Conservation (phyloP, 2,329 filamentous ascomycete genomes). For the Phaeosphaeria sp. region DNA sequence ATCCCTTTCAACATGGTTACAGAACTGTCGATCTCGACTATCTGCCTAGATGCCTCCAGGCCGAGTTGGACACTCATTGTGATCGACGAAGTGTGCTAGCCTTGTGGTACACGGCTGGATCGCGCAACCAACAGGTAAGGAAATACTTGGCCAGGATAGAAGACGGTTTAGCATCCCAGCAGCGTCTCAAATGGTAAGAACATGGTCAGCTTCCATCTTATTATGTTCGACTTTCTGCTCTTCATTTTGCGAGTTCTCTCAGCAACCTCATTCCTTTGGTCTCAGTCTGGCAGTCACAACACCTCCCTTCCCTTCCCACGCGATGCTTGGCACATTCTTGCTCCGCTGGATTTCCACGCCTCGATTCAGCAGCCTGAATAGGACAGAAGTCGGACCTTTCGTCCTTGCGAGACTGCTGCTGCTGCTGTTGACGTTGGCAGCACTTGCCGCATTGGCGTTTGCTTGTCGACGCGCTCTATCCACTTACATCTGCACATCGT, state of each 20-base stretch:
- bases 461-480: conserved; percentile 20
- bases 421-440: conserved; percentile 20
- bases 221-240: background rate
- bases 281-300: conserved; percentile 11
- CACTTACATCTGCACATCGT: conserved; percentile 6
- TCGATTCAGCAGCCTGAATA: background rate
- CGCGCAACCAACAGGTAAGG: conserved; percentile 5
- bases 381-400: conserved; percentile 14
- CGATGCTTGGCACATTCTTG: conserved; percentile 18
- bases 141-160: background rate
- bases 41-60: background rate
- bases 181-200: background rate
- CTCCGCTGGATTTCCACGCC: background rate
- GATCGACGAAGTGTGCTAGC: conserved; percentile 1
- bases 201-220: background rate
- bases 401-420: conserved; percentile 14
- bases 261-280: conserved; percentile 18
- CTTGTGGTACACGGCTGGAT: conserved; percentile 4
- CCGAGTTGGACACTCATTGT: background rate
- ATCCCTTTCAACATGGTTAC: background rate
- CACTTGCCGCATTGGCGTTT: conserved; percentile 31
- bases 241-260: conserved; percentile 10
- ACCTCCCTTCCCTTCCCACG: conserved; percentile 6
- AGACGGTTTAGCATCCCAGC: conserved; percentile 3
- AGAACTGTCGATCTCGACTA: background rate